phyloP scores from a whole-genome alignment of 2,329 filamentous ascomycete species.

The Proliferodiscus dingleyae region DNA sequence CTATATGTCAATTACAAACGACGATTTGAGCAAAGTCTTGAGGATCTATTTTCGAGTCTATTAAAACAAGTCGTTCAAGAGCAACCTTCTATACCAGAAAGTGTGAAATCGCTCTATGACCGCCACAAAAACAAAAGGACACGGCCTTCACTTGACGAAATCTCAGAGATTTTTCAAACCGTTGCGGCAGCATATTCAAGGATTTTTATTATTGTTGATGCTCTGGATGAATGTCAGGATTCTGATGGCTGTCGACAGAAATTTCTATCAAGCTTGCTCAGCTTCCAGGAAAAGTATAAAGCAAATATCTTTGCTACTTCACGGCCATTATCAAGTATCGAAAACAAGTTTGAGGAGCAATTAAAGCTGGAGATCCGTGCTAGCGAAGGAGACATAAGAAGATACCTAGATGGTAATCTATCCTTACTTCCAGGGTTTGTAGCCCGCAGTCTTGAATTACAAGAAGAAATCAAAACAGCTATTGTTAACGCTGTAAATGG shows the following conservation, averaged over 20 bases:
- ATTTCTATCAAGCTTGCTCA: conserved; percentile 28
- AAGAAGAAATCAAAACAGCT: conserved; percentile 17
- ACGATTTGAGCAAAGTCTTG: conserved; percentile 21
- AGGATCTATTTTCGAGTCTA: conserved; percentile 26
- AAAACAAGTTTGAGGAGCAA: conserved; percentile 15
- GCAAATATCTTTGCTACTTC: conserved; percentile 32
- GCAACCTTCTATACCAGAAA: conserved; percentile 9
- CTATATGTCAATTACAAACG: conserved; percentile 16
- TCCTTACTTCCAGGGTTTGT: conserved; percentile 16
- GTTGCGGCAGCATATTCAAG: conserved; percentile 20
- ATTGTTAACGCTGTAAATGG: conserved; percentile 26
- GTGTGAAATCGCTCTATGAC: conserved; percentile 24
- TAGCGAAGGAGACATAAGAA: conserved; percentile 25
- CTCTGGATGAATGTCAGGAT: conserved; percentile 15
- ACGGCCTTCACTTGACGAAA: conserved; percentile 22
- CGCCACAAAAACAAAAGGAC: conserved; percentile 18
- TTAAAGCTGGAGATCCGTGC: conserved; percentile 29
- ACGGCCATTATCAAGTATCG: conserved; percentile 26
- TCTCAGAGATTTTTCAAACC: conserved; percentile 17
- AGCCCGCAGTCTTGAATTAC: conserved; percentile 12
- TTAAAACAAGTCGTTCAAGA: conserved; percentile 30
- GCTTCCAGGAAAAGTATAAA: conserved; percentile 12
- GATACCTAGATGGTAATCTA: conserved; percentile 26
- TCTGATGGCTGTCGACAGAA: conserved; percentile 2
- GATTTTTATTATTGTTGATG: conserved; percentile 15